Base-by-base conservation (phyloP, 106 monocot genomes). In the Alisma plantagoaquatica region DNA sequence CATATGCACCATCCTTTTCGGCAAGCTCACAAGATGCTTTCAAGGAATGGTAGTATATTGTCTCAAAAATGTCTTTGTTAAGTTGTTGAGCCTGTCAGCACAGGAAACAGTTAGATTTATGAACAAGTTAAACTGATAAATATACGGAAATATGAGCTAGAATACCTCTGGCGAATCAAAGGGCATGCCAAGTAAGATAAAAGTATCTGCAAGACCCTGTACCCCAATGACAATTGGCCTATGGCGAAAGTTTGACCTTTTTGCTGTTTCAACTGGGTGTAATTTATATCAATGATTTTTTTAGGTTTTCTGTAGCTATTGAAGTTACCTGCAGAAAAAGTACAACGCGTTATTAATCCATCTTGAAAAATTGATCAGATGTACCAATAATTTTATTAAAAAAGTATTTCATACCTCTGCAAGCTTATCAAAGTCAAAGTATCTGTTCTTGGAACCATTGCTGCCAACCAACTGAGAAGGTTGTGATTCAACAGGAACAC, bases 51-150 rank as follows among this genome's bases (percentile, higher is more conserved):
- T 82, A 86, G 68, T 92, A 92, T 41, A 86, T 86, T 24, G 82
- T 92, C 53, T 82, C 92, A 74, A 92, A 92, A 31, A 92, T 92
- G 23, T 86, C 92, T 62, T 76, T 86, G 51, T 86, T 92, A 28
- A 92, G 69, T 15, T 76, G 70, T 62, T 86, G 78, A 57, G 86
- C 92, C 92, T 86, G 71, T 31, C 67, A 14, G 14, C 6, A 38
- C 35, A 6, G 14, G 6, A 38, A 38, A 14, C 6, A 14, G 35
- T 38, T 38, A 38, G 35, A 38, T n/a, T 14, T 7, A 14, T 38
- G 5, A 67, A 57, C 18, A 17, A 69, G 30, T 25, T 23, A 44
- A 47, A 33, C n/a, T 35, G 1, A 54, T 33, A n/a, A n/a, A n/a
- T n/a, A n/a, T n/a, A n/a, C n/a, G n/a, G n/a, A n/a, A n/a, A n/a